Conservation (phyloP, 805 yeast species). For the Sugiyamaella valdiviana region DNA sequence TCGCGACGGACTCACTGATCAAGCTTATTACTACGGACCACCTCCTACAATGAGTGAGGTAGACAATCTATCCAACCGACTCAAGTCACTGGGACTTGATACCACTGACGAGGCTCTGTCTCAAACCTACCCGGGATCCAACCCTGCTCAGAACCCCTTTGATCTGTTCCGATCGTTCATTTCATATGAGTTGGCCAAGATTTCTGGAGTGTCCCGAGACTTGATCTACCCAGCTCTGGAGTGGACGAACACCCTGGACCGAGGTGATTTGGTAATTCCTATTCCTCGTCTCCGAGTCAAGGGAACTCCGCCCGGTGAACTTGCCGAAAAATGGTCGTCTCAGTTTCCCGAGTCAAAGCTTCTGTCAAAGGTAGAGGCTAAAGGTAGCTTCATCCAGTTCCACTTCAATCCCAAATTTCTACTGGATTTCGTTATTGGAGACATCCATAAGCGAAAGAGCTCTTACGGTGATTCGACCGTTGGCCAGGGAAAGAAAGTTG, state of each 20-base stretch:
- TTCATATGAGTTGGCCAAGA: constrained; percentile 63
- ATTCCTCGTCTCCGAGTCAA: constrained; percentile 84
- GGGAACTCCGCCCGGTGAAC: constrained; percentile 71
- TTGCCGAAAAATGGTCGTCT: constrained; percentile 72
- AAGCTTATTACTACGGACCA: constrained; percentile 1
- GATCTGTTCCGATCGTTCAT: constrained; percentile 89
- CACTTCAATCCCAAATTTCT: constrained; percentile 65
- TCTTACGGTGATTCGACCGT: constrained; percentile 70
- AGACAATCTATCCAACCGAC: constrained; percentile 8
- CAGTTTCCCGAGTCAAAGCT: constrained; percentile 68
- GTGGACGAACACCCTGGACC: constrained; percentile 75
- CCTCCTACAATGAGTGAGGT: constrained; percentile 19
- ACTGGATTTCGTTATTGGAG: constrained; percentile 62
- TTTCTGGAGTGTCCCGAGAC: constrained; percentile 64
- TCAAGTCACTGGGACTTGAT: constrained; percentile 16
- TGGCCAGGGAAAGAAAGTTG: constrained; percentile 62
- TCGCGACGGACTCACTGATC: background rate
- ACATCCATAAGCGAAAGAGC: constrained; percentile 51
- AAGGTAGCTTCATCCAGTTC: constrained; percentile 89
- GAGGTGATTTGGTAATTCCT: constrained; percentile 91
- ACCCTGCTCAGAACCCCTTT: constrained; percentile 71
- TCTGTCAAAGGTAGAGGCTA: constrained; percentile 65
- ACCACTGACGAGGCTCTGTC: constrained; percentile 9
- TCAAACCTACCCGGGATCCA: constrained; percentile 43
- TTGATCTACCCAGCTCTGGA: constrained; percentile 82